Evolutionary conservation across 2,329 filamentous ascomycete species (phyloP).

Genomic region (Talaromyces marneffei): DNA sequence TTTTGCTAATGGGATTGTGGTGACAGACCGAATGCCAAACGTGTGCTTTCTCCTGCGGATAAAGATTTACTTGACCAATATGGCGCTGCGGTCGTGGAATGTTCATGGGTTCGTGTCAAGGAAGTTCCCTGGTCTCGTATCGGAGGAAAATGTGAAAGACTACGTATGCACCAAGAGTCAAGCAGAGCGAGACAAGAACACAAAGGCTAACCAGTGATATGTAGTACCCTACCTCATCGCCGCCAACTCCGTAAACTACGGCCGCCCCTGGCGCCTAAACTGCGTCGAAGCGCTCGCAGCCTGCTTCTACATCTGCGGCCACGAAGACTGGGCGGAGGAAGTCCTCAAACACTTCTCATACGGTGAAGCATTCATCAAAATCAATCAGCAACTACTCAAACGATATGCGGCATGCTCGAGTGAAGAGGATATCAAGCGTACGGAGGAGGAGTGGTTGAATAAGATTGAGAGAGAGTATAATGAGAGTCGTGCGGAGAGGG

Average conservation of each 20-base stretch:
- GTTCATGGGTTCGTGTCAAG: conserved; percentile 86
- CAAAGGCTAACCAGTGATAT: background rate
- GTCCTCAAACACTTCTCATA: conserved; percentile 83
- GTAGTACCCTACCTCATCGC: conserved; percentile 89
- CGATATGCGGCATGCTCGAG: conserved; percentile 78
- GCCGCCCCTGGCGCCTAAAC: conserved; percentile 88
- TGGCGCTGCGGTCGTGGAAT: conserved; percentile 93
- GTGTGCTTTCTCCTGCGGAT: conserved; percentile 76
- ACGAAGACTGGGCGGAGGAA: conserved; percentile 81
- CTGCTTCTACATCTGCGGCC: conserved; percentile 87
- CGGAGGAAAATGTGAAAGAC: conserved; percentile 83
- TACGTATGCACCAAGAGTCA: conserved; percentile 42
- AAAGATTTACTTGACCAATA: conserved; percentile 73
- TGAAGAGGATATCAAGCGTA: conserved; percentile 74
- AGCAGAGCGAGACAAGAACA: background rate
- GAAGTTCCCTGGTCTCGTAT: conserved; percentile 90
- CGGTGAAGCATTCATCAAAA: conserved; percentile 79
- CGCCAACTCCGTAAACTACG: conserved; percentile 96
- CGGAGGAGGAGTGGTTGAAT: conserved; percentile 81
- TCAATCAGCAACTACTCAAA: conserved; percentile 76
- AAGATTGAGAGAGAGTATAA: conserved; percentile 85
- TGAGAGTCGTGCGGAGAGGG: conserved; percentile 64
- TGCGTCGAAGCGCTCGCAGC: conserved; percentile 93
- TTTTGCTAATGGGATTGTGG: background rate
- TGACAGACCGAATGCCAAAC: conserved; percentile 73